Evolutionary conservation across 495 filamentous ascomycete species (phyloP).

Genomic region (Stereocaulon alpinum): DNA sequence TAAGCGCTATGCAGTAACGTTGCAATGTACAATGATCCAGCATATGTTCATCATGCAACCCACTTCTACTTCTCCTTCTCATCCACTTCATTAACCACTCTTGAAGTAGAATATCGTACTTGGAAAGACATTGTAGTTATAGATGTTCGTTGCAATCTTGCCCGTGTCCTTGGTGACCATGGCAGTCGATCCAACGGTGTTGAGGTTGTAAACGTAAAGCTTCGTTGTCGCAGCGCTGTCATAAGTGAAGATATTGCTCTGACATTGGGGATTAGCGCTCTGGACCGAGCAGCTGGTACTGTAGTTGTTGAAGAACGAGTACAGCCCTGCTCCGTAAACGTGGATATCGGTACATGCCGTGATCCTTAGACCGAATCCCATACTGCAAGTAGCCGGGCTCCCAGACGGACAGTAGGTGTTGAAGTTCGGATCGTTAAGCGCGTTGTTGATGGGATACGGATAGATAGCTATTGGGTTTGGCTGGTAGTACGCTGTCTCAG

Average conservation of each 20-base stretch:
- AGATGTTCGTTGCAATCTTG: not conserved
- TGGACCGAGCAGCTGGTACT: constrained; percentile 12
- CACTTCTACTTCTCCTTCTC: not conserved
- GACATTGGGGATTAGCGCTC: not conserved
- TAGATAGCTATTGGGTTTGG: constrained; percentile 50
- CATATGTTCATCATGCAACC: no score
- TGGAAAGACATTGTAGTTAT: not conserved
- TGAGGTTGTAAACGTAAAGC: not conserved
- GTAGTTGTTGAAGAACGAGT: constrained; percentile 65
- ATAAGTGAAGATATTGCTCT: not conserved
- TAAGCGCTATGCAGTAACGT: no score
- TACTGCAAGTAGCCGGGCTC: constrained; percentile 35
- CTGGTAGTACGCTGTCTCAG: constrained; percentile 69
- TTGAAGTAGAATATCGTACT: constrained; percentile 3
- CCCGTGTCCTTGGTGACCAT: not conserved
- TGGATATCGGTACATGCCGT: constrained; percentile 46
- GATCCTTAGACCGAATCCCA: constrained; percentile 45
- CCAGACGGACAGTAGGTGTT: constrained; percentile 18
- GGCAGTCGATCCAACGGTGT: not conserved
- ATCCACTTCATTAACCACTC: not conserved
- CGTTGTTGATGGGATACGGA: constrained; percentile 35
- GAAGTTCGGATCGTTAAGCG: constrained; percentile 14
- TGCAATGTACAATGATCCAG: no score
- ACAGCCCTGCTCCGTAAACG: constrained; percentile 62
- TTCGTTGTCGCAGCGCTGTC: not conserved